Base-by-base conservation (phyloP, 768 basidiomycete species). In the Podaxis sp. region DNA sequence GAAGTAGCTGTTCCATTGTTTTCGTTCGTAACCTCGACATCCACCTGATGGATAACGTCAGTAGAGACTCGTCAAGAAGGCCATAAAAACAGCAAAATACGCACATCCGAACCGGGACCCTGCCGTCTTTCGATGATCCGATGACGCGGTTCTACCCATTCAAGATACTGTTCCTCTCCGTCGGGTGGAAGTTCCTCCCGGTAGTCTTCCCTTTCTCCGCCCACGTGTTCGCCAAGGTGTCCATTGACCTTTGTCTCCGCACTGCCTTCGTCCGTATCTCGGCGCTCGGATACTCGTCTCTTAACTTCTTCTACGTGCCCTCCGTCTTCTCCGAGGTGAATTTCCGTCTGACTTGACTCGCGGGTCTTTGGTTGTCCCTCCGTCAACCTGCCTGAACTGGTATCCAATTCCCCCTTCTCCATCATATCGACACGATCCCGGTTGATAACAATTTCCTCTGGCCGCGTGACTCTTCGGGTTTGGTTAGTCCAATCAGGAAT, bases 371-470 rank as follows among this genome's bases (percentile, higher is more conserved):
- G 50, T 29, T 41, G 47, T 36, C 55, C 58, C 25, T 43, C 53
- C 40, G 40, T 43, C 38, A 17, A n/a, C 12, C 19, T 27, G 13
- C 55, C 57, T 12, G 52, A 27, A 52, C 24, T 22, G 19, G 50
- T 52, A 22, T 38, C 65, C 22, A 49, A 55, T 52, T 43, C 38
- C 46, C 59, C 63, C 33, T 63, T 52, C 41, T 69, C 69, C 51
- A 66, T 69, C 64, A 85, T 81, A 15, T 66, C 68, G 15, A 75
- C 77, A 41, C 73, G 75, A 70, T 96, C 95, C 22, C 92, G 82
- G 70, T 97, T 96, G 71, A 96, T 90, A 38, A 94, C 83, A 64
- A 96, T 87, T 50, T 90, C 89, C 56, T 90, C 88, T 4, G 84
- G 88, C 0, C 88, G 83, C 12, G 80, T 77, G 55, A 96, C 86